These are phyloP conservation scores for Paramecium primaurelia DNA, from an alignment of 73 alveolate species.

Conservation along the genomic window DNA sequence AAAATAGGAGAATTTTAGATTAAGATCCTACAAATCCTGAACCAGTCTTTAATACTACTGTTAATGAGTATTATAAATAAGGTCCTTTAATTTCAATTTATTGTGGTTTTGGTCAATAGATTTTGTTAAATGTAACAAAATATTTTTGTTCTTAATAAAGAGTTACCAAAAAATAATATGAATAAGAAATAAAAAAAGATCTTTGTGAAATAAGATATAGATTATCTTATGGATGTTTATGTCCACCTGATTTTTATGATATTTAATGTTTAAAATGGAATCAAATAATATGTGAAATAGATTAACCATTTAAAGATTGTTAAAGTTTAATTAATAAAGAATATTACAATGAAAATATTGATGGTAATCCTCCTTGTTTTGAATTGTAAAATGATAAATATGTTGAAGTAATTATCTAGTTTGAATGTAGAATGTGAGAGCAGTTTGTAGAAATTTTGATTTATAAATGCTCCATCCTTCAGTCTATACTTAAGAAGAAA, in stretches of 20 bases:
- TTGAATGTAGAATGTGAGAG: neutral
- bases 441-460: neutral
- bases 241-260: conserved; percentile 9
- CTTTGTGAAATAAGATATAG: neutral
- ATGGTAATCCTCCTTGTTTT: conserved; percentile 37
- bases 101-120: neutral
- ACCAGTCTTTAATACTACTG: neutral
- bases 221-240: neutral
- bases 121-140: neutral
- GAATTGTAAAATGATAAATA: neutral
- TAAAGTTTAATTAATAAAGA: neutral
- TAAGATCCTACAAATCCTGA: neutral
- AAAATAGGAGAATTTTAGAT: neutral
- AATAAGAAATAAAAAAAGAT: neutral
- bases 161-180: neutral
- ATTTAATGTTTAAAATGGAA: neutral
- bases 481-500: neutral
- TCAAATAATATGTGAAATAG: neutral
- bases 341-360: neutral
- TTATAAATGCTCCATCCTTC: neutral
- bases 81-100: neutral
- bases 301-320: neutral
- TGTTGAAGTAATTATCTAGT: neutral
- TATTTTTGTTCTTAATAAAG: neutral
- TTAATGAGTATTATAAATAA: neutral